Evolutionary conservation across 495 filamentous ascomycete species (phyloP).

Genomic region (Extremus antarcticus): DNA sequence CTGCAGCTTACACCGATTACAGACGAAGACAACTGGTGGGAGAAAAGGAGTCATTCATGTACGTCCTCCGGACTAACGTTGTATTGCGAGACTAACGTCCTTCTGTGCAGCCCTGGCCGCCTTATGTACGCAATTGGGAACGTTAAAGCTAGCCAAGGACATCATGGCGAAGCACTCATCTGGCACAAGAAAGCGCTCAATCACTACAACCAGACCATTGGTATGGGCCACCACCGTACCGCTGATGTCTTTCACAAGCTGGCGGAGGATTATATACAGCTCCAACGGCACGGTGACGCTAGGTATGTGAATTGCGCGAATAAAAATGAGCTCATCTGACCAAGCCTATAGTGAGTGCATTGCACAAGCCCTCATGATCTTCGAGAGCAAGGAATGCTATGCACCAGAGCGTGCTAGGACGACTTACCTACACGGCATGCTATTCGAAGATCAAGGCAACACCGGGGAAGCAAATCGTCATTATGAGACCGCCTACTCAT

Average conservation of each 20-base stretch:
- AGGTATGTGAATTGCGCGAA: neutral
- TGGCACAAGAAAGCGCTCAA: neutral
- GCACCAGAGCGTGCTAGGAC: neutral
- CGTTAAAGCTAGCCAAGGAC: neutral
- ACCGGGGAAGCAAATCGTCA: neutral
- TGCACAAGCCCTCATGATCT: neutral
- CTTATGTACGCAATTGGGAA: neutral
- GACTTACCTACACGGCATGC: neutral
- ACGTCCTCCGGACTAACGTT: neutral
- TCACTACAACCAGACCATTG: neutral
- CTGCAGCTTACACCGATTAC: neutral
- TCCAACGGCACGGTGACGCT: neutral
- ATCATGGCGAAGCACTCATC: neutral
- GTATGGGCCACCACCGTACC: neutral
- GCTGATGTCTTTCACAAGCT: neutral
- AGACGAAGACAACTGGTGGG: neutral
- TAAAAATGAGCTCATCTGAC: neutral
- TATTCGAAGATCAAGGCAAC: neutral
- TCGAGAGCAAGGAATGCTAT: neutral
- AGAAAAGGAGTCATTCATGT: neutral
- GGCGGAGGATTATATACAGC: neutral
- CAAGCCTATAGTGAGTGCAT: neutral
- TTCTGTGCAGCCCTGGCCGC: neutral
- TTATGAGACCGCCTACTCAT: neutral
- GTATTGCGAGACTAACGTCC: neutral